These are phyloP conservation scores for Trametes elegans DNA, from an alignment of 768 basidiomycete species.

Conservation along the genomic window DNA sequence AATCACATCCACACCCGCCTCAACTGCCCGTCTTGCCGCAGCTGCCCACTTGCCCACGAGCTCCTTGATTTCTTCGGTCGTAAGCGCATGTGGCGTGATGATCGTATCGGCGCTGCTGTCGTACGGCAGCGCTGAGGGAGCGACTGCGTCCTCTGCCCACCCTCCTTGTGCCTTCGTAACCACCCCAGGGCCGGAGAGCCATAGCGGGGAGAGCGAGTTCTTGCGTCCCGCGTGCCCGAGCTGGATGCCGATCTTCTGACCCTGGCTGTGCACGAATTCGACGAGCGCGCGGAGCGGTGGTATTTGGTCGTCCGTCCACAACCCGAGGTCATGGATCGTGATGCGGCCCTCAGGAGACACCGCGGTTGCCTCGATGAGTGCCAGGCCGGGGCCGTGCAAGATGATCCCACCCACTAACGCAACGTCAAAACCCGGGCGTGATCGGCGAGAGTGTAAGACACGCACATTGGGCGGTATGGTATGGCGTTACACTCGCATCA, in stretches of 20 bases:
- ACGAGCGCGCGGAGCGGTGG: constrained; percentile 47
- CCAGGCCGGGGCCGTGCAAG: constrained; percentile 51
- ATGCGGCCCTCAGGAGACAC: constrained; percentile 59
- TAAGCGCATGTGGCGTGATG: constrained; percentile 27
- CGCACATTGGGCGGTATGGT: constrained; percentile 52
- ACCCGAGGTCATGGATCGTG: constrained; percentile 53
- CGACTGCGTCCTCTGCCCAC: constrained; percentile 35
- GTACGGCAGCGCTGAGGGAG: constrained; percentile 49
- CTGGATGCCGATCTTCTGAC: constrained; percentile 68
- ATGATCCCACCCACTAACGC: constrained; percentile 51
- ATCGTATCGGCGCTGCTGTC: constrained; percentile 15
- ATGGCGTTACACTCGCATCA: constrained; percentile 48
- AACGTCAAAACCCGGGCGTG: no score
- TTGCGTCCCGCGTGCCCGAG: constrained; percentile 76
- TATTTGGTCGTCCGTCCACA: constrained; percentile 62
- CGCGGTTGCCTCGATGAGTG: constrained; percentile 65
- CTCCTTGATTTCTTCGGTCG: constrained; percentile 27
- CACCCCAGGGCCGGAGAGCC: constrained; percentile 46
- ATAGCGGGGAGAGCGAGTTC: constrained; percentile 58
- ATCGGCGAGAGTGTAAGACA: no score
- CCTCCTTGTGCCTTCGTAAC: constrained; percentile 42
- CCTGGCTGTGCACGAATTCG: constrained; percentile 67
- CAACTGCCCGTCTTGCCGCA: constrained; percentile 45
- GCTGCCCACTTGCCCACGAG: constrained; percentile 29
- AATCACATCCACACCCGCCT: constrained; percentile 43